Evolutionary conservation across 148 eudicot genomes (phyloP).

Genomic region (Agrostemma githago): DNA sequence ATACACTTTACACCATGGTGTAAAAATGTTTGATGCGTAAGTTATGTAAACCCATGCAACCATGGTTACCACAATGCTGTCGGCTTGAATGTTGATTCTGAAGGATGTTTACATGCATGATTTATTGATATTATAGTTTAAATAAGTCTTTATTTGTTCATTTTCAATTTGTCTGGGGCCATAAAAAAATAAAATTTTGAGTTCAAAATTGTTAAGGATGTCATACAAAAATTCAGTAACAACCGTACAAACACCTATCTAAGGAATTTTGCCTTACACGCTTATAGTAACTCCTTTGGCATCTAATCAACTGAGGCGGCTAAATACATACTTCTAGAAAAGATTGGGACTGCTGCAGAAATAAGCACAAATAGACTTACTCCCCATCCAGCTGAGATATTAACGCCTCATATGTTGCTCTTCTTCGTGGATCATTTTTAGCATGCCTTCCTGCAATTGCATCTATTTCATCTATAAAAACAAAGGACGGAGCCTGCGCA

Average conservation of each 20-base stretch:
- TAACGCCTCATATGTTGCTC: constrained; percentile 76
- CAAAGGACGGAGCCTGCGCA: constrained; percentile 81
- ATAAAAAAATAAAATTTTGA: not conserved
- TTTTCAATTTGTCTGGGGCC: no score
- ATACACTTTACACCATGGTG: not conserved
- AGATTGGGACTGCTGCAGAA: not conserved
- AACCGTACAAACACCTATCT: not conserved
- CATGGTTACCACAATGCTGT: not conserved
- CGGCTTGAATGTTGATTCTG: not conserved
- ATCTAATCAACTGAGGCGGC: not conserved
- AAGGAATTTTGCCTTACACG: not conserved
- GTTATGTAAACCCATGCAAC: not conserved
- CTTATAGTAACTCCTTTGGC: not conserved
- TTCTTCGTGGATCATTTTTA: constrained; percentile 78
- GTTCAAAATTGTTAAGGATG: not conserved
- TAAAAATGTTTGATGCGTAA: not conserved
- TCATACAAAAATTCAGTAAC: not conserved
- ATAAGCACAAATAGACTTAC: constrained; percentile 42
- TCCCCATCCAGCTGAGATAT: constrained; percentile 88
- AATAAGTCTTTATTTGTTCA: not conserved
- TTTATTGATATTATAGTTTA: not conserved
- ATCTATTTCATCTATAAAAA: constrained; percentile 92
- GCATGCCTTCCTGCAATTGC: constrained; percentile 93
- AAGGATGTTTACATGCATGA: not conserved
- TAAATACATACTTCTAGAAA: not conserved